Conservation (phyloP, 2,329 filamentous ascomycete species). For the Colletotrichum liriopes region DNA sequence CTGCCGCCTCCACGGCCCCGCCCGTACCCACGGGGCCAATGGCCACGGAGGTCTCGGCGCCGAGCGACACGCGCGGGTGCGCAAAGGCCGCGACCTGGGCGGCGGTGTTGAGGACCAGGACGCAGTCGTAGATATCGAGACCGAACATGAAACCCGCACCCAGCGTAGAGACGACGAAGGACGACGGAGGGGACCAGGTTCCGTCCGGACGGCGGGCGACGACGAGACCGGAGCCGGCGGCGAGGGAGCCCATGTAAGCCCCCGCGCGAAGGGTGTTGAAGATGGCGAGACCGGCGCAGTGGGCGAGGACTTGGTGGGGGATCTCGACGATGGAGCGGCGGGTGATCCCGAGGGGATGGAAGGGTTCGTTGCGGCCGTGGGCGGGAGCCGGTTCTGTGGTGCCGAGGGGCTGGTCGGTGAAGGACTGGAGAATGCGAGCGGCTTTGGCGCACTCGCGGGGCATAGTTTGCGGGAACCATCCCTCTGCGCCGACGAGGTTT, state of each 20-base stretch:
- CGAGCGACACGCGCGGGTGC: conserved; percentile 76
- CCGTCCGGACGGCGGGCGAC: conserved; percentile 71
- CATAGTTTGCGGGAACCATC: conserved; percentile 82
- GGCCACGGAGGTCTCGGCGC: conserved; percentile 79
- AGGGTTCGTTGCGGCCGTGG: conserved; percentile 45
- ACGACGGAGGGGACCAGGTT: conserved; percentile 80
- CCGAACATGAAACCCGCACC: conserved; percentile 81
- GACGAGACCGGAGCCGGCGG: conserved; percentile 73
- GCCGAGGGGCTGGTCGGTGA: conserved; percentile 67
- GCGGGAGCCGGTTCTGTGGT: conserved; percentile 42
- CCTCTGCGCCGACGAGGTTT: conserved; percentile 79
- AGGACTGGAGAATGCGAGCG: conserved; percentile 80
- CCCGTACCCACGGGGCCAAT: conserved; percentile 74
- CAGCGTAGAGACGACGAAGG: conserved; percentile 79
- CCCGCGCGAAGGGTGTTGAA: conserved; percentile 76
- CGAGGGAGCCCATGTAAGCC: conserved; percentile 68
- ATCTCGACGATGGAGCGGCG: conserved; percentile 56
- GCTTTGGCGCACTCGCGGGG: conserved; percentile 85
- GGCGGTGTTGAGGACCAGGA: conserved; percentile 80
- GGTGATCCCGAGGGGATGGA: conserved; percentile 52
- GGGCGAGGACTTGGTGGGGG: conserved; percentile 63
- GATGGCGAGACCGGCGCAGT: conserved; percentile 73
- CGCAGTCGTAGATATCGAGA: conserved; percentile 83
- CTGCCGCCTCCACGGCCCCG: conserved; percentile 65
- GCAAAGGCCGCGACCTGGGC: conserved; percentile 79